Conservation (phyloP, 164 flowering plant genomes). For the Kalanchoe fedtschenkoi region DNA sequence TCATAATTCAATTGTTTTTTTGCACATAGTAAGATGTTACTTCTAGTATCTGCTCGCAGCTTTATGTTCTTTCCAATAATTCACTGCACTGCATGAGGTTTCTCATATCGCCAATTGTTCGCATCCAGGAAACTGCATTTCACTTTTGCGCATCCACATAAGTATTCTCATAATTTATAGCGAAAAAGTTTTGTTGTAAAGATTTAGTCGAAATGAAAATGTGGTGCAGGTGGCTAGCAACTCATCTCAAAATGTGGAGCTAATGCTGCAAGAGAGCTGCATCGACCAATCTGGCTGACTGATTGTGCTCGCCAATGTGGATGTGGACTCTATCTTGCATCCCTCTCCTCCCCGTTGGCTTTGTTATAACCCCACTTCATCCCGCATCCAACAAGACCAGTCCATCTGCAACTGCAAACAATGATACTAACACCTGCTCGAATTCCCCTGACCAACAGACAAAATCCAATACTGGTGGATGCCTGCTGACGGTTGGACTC, state of each 20-base stretch:
- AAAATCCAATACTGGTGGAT: conserved; percentile 21
- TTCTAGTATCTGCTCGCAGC: conserved; percentile 30
- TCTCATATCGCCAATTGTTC: conserved; percentile 79
- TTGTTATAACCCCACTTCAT: conserved; percentile 38
- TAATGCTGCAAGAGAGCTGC: conserved; percentile 92
- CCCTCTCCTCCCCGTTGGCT: conserved; percentile 80
- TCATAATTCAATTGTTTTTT: too few species aligned
- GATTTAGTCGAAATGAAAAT: too few species aligned
- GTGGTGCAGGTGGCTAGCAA: conserved; percentile 69
- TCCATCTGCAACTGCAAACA: neutral
- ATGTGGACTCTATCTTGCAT: conserved; percentile 71
- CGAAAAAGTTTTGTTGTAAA: too few species aligned
- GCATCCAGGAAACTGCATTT: conserved; percentile 84
- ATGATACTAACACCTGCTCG: neutral
- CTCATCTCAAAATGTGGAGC: conserved; percentile 80
- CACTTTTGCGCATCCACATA: conserved; percentile 84
- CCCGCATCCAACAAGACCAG: conserved; percentile 2
- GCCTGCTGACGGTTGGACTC: conserved; percentile 70
- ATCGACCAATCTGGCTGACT: conserved; percentile 69
- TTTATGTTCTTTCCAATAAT: conserved; percentile 69
- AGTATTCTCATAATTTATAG: too few species aligned
- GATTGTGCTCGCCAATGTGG: conserved; percentile 68
- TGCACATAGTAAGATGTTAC: too few species aligned
- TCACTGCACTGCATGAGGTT: conserved; percentile 46
- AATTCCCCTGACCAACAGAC: neutral